Conservation (phyloP, 305 asterid species). For the Andrographis paniculata region DNA sequence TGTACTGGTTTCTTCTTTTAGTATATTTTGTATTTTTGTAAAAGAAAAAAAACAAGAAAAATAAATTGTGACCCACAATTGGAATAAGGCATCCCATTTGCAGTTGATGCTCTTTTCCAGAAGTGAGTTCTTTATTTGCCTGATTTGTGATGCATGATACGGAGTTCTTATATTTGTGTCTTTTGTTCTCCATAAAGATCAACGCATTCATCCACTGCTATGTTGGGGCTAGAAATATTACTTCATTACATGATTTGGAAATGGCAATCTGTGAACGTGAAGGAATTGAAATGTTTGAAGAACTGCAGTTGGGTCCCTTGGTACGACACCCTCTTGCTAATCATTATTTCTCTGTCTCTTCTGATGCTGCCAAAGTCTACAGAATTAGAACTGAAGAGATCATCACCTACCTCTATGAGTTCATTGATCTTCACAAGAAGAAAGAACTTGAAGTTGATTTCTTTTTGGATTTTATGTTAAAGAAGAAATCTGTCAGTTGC, state of each 20-base stretch:
- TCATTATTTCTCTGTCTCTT: slow-evolving; percentile 61
- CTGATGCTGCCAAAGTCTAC: slow-evolving; percentile 47
- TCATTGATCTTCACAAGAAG: slow-evolving; percentile 36
- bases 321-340: slow-evolving; percentile 64
- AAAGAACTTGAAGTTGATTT: slow-evolving; percentile 38
- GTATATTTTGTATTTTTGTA: too few relatives aligned
- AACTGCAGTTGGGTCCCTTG: slow-evolving; percentile 91
- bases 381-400: slow-evolving; percentile 64
- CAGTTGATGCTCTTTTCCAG: neutral
- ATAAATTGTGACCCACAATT: neutral
- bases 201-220: slow-evolving; percentile 87
- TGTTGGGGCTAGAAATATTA: slow-evolving; percentile 70
- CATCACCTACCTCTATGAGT: slow-evolving; percentile 55
- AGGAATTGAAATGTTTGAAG: slow-evolving; percentile 65
- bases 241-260: slow-evolving; percentile 78
- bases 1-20: too few relatives aligned
- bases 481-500: slow-evolving; percentile 46
- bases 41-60: too few relatives aligned
- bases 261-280: slow-evolving; percentile 73
- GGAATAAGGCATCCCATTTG: slow-evolving; percentile 1
- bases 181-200: slow-evolving; percentile 32
- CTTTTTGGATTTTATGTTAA: slow-evolving; percentile 62
- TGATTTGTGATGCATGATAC: slow-evolving; percentile 5
- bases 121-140: slow-evolving; percentile 12
- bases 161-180: slow-evolving; percentile 9